A percentile compares a stretch with the other conserved stretches of the same genome.
phyloP scores from a whole-genome alignment of 345 rosid genomes.

The Alliaria petiolata region DNA sequence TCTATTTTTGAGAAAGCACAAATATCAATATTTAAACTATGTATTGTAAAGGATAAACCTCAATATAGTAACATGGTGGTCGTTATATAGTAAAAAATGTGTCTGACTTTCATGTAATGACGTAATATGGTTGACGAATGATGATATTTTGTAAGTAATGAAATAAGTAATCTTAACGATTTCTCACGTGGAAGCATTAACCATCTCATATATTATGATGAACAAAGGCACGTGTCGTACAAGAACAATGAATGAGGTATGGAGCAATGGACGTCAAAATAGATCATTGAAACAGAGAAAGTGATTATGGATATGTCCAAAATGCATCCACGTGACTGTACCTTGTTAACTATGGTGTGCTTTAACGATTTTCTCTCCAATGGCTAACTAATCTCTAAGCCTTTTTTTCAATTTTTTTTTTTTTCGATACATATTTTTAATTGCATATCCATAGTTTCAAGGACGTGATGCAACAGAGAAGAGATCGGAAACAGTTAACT shows the following conservation, averaged over 20 bases:
- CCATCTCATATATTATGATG: conserved; percentile 5
- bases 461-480: conserved; percentile 13
- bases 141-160: neutral
- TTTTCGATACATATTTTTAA: neutral
- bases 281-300: conserved; percentile 9
- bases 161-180: conserved; percentile 4
- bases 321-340: conserved; percentile 25
- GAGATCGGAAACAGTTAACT: conserved; percentile 24
- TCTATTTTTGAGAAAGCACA: neutral
- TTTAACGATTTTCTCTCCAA: conserved; percentile 14
- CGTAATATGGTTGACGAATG: neutral
- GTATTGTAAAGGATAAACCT: neutral
- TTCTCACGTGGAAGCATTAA: neutral
- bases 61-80: too few relatives aligned
- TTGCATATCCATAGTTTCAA: conserved; percentile 11
- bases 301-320: conserved; percentile 15
- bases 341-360: conserved; percentile 22
- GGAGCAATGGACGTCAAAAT: conserved; percentile 21
- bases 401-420: neutral
- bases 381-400: neutral
- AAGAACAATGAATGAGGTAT: conserved; percentile 30
- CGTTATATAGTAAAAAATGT: neutral
- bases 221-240: conserved; percentile 15
- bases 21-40: neutral
- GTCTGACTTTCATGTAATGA: neutral